phyloP scores from a whole-genome alignment of 2,329 filamentous ascomycete genomes.

The Stemphylium vesicarium region DNA sequence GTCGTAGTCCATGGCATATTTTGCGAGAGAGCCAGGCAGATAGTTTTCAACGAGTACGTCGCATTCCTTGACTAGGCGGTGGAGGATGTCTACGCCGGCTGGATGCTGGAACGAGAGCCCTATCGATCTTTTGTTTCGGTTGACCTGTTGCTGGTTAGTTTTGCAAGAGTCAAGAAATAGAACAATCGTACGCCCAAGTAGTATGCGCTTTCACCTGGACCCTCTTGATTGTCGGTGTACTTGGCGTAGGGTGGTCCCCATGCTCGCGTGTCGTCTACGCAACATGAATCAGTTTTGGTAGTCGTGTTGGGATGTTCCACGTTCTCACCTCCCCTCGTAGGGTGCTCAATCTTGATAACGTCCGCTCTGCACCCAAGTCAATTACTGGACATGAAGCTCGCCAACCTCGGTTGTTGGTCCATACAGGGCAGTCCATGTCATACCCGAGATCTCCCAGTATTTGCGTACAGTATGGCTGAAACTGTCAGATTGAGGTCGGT shows the following conservation, averaged over 20 bases:
- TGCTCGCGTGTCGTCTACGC: conserved; percentile 86
- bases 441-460: conserved; percentile 96
- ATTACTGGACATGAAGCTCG: conserved; percentile 14
- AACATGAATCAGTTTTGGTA: background rate
- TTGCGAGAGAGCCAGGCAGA: conserved; percentile 84
- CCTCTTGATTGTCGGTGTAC: conserved; percentile 67
- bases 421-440: conserved; percentile 45
- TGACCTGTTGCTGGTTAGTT: conserved; percentile 65
- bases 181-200: conserved; percentile 91
- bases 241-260: conserved; percentile 95
- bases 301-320: too few species aligned
- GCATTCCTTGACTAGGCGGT: conserved; percentile 80
- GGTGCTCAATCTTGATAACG: conserved; percentile 97
- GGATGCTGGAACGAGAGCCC: conserved; percentile 88
- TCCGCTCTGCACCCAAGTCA: conserved; percentile 70
- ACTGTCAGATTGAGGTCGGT: conserved; percentile 23
- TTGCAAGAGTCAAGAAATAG: background rate
- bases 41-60: conserved; percentile 98
- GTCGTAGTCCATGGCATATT: conserved; percentile 89
- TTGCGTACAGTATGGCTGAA: conserved; percentile 93
- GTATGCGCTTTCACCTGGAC: conserved; percentile 92
- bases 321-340: conserved; percentile 53
- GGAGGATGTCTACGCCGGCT: conserved; percentile 83
- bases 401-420: conserved; percentile 45
- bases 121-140: conserved; percentile 96